Percentiles rank a stretch among this genome's conserved stretches.
These are phyloP conservation scores for Penicillium manginii DNA, from an alignment of 495 filamentous ascomycete genomes.

Conservation along the genomic window DNA sequence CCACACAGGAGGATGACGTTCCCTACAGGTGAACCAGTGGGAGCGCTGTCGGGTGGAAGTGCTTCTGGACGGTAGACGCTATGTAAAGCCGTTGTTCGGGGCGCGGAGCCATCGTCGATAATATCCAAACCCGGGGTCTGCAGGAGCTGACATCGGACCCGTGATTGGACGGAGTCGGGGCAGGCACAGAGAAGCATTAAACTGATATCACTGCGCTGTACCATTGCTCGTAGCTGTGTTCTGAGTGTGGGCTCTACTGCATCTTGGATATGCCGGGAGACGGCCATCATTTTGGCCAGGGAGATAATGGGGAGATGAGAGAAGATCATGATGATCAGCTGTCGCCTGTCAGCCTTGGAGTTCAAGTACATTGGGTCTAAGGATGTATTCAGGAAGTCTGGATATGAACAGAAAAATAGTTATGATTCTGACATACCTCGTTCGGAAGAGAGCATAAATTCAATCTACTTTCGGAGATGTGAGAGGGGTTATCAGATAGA, in stretches of 20 bases:
- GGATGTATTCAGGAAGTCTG: background rate
- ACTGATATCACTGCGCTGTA: background rate
- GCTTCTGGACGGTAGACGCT: slow-evolving; percentile 2
- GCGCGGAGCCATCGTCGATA: background rate
- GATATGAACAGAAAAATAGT: too few relatives aligned
- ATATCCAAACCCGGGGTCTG: background rate
- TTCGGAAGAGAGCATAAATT: background rate
- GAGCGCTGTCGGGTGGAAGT: background rate
- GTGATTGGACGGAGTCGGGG: background rate
- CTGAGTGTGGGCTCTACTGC: background rate
- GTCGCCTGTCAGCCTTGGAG: background rate
- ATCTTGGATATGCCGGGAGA: background rate
- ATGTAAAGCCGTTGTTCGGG: background rate
- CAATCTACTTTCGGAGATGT: background rate
- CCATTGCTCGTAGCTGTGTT: background rate
- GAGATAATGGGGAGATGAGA: background rate
- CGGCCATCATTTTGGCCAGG: background rate
- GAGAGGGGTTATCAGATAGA: background rate
- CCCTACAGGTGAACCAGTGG: background rate
- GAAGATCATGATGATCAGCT: background rate
- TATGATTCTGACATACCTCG: background rate
- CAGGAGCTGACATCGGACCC: background rate
- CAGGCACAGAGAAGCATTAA: background rate
- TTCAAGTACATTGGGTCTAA: background rate
- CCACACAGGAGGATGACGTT: background rate